These are phyloP conservation scores for Kalmusia sp. DNA, from an alignment of 2,329 filamentous ascomycete species.

Conservation along the genomic window DNA sequence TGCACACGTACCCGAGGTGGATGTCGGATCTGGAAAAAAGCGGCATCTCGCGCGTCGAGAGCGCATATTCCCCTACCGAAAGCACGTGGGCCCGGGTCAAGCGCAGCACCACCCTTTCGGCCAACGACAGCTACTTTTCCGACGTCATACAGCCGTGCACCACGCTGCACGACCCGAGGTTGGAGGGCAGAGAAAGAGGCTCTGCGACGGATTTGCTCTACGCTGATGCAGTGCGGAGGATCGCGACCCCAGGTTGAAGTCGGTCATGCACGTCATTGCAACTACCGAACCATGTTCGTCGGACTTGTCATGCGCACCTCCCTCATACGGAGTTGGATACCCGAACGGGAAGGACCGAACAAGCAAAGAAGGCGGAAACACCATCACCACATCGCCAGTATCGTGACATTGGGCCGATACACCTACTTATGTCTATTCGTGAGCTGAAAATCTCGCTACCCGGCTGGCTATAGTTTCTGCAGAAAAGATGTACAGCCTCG, in stretches of 20 bases:
- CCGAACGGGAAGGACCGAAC: not conserved
- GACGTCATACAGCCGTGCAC: conserved; percentile 17
- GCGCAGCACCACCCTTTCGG: conserved; percentile 8
- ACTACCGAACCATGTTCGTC: not conserved
- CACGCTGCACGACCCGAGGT: conserved; percentile 16
- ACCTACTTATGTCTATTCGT: too few species aligned
- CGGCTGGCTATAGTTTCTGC: too few species aligned
- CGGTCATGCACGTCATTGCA: not conserved
- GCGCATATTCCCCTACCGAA: conserved; percentile 22
- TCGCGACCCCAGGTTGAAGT: conserved; percentile 18
- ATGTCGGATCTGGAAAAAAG: conserved; percentile 26
- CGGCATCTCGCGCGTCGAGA: conserved; percentile 17
- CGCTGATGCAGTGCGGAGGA: conserved; percentile 20
- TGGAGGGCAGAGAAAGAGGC: conserved; percentile 19
- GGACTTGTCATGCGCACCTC: not conserved
- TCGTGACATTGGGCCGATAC: too few species aligned
- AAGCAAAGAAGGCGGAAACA: not conserved
- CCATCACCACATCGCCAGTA: too few species aligned
- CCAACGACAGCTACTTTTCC: conserved; percentile 18
- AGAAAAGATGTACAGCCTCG: too few species aligned
- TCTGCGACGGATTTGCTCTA: conserved; percentile 28
- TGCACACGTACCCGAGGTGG: conserved; percentile 25
- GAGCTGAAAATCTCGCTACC: too few species aligned
- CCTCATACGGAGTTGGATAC: not conserved
- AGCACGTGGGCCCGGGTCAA: conserved; percentile 15